Evolutionary conservation across 2,329 filamentous ascomycete genomes (phyloP), one percentile per base, ranked within the genome.

Genomic region (Venturia effusa): DNA sequence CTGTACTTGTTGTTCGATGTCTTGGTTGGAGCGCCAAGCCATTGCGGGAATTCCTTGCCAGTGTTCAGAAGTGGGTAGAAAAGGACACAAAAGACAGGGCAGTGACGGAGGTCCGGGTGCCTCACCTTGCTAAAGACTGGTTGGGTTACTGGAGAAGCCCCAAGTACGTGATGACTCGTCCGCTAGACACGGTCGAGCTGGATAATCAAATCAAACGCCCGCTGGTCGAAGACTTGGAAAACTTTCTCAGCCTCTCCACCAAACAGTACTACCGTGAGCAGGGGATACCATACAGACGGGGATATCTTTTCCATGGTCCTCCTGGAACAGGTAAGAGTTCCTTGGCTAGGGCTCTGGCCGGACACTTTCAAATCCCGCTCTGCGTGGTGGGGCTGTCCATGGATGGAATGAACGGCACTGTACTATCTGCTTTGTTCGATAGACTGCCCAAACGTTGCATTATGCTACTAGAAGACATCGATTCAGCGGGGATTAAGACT

Each of bases 271-370:
- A 96, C 71, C 81, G 87, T 0, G 88, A 90, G 68, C 83, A 90
- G 6, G 91, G 91, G 0, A 93, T 96, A 39, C 91, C 92, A 0
- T 95, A 95, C 72, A 84, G 91, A 17, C 82, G 91, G 4, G 92
- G 91, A 0, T 96, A 94, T 70, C 82, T 96, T 3, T 51, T 32
- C n/a, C 80, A 92, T 67, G 91, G 91, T 0, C 90, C 90, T 0
- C 89, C 89, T 0, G 89, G 90, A 0, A 92, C 89, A 0, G 89
- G 90, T 19, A 94, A 93, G 74, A 88, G 84, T 0, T 69, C 15
- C 89, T 89, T 76, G 48, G 71, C 68, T n/a, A 76, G 74, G 64
- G 77, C 79, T 0, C 69, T 80, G 1, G 78, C 78, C 7, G 78
- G 78, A 1, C 73, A 79, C 48, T 80, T 80, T 64, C 77, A 77